Evolutionary conservation across 1,284 basidiomycete species (phyloP), one percentile per base, ranked within the genome.

Genomic region (Ustilago vetiveriae): DNA sequence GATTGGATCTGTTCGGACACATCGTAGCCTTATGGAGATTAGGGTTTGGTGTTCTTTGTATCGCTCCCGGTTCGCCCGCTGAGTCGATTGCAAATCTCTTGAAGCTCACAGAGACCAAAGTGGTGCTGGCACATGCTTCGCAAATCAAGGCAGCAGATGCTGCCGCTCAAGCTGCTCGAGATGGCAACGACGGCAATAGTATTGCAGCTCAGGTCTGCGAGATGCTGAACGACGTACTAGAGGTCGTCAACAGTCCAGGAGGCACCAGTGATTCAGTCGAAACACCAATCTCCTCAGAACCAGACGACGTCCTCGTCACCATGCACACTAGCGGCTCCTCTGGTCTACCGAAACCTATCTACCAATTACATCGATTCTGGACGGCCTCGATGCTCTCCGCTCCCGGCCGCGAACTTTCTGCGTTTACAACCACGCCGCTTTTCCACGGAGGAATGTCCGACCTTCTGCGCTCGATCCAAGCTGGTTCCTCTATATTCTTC

Each of bases 301-400:
- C 60, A 6, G 68, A 81, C 16, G 76, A 86, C 19, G 84, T 85
- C 2, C 82, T 85, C 11, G 85, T 87, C 10, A 84, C 88, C 49
- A 82, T 89, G n/a, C 88, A 89, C 66, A 88, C 88, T 4, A 86
- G 85, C 1, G 88, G 88, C 32, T 88, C 87, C 13, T 87, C 86
- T 6, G 83, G 86, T 22, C 82, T 84, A 44, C 84, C 84, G 9
- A 86, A 88, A 72, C 75, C 39, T 38, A 77, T 59, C 67, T 82
- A 54, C 75, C 75, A 75, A 24, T 52, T 65, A 10, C 66, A 83
- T 43, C 76, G 77, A 17, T 75, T 75, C 48, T 76, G 75, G 75
- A 67, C 73, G 11, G 23, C 51, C 0, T 69, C 72, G 6, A 48
- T 75, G 30, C 36, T 56, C 42, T 47, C 62, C 13, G 75, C 75